These are phyloP conservation scores for Cucumis cinereus DNA, from an alignment of 306 rosid species.

Conservation along the genomic window DNA sequence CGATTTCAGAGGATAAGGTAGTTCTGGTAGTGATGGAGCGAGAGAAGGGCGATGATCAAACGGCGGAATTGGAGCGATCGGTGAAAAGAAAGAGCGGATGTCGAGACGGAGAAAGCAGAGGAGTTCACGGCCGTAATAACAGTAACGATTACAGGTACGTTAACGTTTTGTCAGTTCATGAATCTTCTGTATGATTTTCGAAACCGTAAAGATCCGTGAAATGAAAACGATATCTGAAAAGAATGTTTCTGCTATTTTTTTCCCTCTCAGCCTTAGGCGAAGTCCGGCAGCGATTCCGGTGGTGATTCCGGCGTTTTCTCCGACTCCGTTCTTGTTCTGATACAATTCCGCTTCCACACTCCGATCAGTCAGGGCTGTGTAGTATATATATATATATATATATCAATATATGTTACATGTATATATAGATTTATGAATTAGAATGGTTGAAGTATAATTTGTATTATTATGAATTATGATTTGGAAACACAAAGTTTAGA, in stretches of 20 bases:
- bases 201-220: not conserved
- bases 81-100: slow-evolving; percentile 1
- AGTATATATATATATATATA: not conserved
- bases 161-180: not conserved
- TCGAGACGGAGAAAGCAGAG: not conserved
- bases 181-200: not conserved
- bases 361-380: not conserved
- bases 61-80: not conserved
- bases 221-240: not conserved
- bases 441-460: not conserved
- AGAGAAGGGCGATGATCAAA: not conserved
- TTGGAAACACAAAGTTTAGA: not conserved
- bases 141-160: slow-evolving; percentile 5
- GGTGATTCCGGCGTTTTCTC: slow-evolving; percentile 11
- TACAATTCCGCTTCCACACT: not conserved
- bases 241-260: not conserved
- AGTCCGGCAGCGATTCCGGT: not conserved
- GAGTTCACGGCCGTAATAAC: not conserved
- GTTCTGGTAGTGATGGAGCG: slow-evolving; percentile 3
- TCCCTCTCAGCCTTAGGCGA: not conserved
- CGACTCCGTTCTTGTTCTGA: slow-evolving; percentile 12
- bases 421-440: no score
- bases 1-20: slow-evolving; percentile 11
- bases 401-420: not conserved
- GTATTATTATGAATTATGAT: not conserved